A percentile compares a stretch with the other conserved stretches of the same genome.
Conservation (phyloP, 1,284 basidiomycete species). For the Heimioporus retisporus region DNA sequence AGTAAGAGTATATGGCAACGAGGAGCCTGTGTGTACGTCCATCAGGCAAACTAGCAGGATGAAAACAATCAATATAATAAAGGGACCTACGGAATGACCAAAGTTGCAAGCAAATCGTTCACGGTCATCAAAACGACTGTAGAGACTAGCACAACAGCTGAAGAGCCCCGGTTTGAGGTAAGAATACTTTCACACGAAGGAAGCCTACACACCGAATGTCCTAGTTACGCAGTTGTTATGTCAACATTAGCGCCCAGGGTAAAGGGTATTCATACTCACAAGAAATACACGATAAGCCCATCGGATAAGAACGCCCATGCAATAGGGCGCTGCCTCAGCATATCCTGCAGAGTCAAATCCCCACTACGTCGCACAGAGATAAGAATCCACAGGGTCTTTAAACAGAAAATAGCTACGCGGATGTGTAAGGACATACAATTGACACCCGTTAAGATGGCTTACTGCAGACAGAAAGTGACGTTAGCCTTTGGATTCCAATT, state of each 20-base stretch:
- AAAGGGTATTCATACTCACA: slow-evolving; percentile 20
- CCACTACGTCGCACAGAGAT: slow-evolving; percentile 3
- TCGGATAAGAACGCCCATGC: slow-evolving; percentile 22
- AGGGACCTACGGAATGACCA: slow-evolving; percentile 26
- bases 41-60: slow-evolving; percentile 12
- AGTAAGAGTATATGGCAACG: slow-evolving; percentile 30
- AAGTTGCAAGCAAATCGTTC: slow-evolving; percentile 21
- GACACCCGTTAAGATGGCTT: not conserved
- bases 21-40: slow-evolving; percentile 20
- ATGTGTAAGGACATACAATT: slow-evolving; percentile 12
- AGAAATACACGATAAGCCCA: slow-evolving; percentile 28
- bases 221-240: slow-evolving; percentile 12
- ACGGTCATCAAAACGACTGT: slow-evolving; percentile 27
- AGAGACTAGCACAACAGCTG: slow-evolving; percentile 26
- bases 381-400: slow-evolving; percentile 26
- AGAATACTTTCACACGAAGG: not conserved
- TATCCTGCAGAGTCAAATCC: not conserved
- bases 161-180: not conserved
- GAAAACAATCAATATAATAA: not conserved
- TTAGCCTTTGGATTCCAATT: slow-evolving; percentile 20
- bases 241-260: not conserved
- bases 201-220: slow-evolving; percentile 23
- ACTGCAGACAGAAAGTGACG: slow-evolving; percentile 29
- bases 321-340: not conserved
- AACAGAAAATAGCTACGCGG: slow-evolving; percentile 22